Percentiles rank a stretch among this genome's conserved stretches.
Evolutionary conservation across 2,329 filamentous ascomycete genomes (phyloP).

Genomic region (Cercospora canescens): DNA sequence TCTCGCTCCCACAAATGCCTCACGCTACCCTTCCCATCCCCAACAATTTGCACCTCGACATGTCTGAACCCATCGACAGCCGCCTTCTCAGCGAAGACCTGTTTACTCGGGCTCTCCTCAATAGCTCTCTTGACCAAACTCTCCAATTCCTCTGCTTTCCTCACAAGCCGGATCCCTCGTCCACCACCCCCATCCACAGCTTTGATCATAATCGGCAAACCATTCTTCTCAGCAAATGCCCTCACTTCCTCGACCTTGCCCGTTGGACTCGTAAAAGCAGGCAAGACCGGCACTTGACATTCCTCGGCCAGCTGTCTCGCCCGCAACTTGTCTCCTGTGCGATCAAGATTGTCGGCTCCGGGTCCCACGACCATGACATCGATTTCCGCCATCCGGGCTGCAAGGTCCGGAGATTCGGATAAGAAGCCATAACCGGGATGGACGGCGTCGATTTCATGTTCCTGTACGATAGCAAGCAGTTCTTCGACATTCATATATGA

Average conservation of each 20-base stretch:
- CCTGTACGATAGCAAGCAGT: slow-evolving; percentile 49
- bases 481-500: slow-evolving; percentile 55
- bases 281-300: slow-evolving; percentile 55
- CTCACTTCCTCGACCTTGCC: slow-evolving; percentile 44
- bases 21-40: slow-evolving; percentile 55
- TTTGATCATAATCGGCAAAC: slow-evolving; percentile 62
- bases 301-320: slow-evolving; percentile 53
- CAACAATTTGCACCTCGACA: slow-evolving; percentile 62
- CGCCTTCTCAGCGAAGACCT: slow-evolving; percentile 62
- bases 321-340: slow-evolving; percentile 58
- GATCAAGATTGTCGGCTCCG: slow-evolving; percentile 56
- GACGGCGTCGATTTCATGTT: slow-evolving; percentile 55
- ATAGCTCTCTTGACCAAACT: slow-evolving; percentile 52
- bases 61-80: slow-evolving; percentile 62
- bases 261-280: slow-evolving; percentile 50
- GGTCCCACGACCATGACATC: slow-evolving; percentile 55
- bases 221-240: slow-evolving; percentile 59
- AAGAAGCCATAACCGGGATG: slow-evolving; percentile 66
- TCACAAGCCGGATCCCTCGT: slow-evolving; percentile 59
- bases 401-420: slow-evolving; percentile 56
- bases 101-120: slow-evolving; percentile 59
- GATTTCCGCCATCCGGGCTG: slow-evolving; percentile 49
- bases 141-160: slow-evolving; percentile 45
- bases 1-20: slow-evolving; percentile 62
- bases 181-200: slow-evolving; percentile 66